A percentile compares a stretch with the other conserved stretches of the same genome.
phyloP scores from a whole-genome alignment of 495 filamentous ascomycete species.

The Polyplosphaeria fusca region DNA sequence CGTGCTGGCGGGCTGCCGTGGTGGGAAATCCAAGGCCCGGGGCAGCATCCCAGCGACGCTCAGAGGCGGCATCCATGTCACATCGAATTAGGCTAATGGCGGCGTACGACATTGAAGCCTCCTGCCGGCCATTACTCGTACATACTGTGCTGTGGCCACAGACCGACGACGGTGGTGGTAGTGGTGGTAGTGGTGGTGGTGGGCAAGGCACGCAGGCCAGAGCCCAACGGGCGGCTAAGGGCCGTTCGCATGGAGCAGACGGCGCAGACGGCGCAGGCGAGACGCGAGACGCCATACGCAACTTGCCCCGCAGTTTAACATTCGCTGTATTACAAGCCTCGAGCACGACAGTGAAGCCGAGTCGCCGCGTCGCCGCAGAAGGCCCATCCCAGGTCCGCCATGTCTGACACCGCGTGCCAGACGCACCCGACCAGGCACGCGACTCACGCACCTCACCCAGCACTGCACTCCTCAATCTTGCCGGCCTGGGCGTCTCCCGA shows the following conservation, averaged over 20 bases:
- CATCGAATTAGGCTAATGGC: conserved; percentile 32
- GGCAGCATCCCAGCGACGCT: neutral
- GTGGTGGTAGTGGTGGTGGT: too few relatives aligned
- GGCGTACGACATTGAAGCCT: conserved; percentile 24
- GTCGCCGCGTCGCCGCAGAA: neutral
- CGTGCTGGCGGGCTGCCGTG: conserved; percentile 13
- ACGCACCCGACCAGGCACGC: neutral
- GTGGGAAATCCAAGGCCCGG: conserved; percentile 2
- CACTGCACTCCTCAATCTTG: neutral
- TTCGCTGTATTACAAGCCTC: neutral
- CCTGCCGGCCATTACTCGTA: conserved; percentile 15
- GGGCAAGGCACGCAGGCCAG: too few relatives aligned
- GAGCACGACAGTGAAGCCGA: neutral
- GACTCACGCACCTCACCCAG: neutral
- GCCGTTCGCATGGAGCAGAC: neutral
- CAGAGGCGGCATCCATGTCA: conserved; percentile 19
- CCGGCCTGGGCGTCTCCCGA: neutral
- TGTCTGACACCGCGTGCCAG: neutral
- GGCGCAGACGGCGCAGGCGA: neutral
- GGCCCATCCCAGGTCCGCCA: neutral
- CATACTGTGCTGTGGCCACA: too few relatives aligned
- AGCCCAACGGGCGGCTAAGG: too few relatives aligned
- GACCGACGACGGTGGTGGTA: too few relatives aligned
- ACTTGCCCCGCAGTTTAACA: conserved; percentile 17
- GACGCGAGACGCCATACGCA: conserved; percentile 1